Evolutionary conservation across 2,329 filamentous ascomycete species (phyloP).

Genomic region (Fusarium temperatum): DNA sequence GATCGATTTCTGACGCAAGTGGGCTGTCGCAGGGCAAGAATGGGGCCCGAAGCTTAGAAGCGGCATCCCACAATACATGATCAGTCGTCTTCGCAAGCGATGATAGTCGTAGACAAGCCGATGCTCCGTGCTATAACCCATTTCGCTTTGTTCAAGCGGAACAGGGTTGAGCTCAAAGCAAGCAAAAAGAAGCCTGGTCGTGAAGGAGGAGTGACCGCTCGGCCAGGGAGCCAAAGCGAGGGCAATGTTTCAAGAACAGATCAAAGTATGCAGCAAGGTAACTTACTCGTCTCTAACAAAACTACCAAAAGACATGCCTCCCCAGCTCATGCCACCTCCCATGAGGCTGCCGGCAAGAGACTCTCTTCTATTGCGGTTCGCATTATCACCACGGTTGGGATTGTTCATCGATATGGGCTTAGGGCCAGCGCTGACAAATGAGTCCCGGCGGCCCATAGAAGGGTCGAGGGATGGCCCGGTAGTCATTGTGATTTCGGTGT

Average conservation of each 20-base stretch:
- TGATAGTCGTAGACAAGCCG: neutral
- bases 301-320: constrained; percentile 92
- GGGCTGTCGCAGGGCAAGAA: constrained; percentile 23
- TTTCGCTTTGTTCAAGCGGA: neutral
- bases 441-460: constrained; percentile 68
- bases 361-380: constrained; percentile 67
- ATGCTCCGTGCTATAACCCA: neutral
- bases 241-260: constrained; percentile 2
- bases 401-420: constrained; percentile 75
- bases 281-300: constrained; percentile 98
- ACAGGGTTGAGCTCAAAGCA: neutral
- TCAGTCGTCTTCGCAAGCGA: constrained; percentile 3
- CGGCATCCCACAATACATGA: constrained; percentile 33
- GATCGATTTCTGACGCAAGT: constrained; percentile 21
- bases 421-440: constrained; percentile 71
- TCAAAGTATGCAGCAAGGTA: constrained; percentile 19
- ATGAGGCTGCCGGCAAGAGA: constrained; percentile 71
- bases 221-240: constrained; percentile 1
- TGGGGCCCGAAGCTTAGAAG: constrained; percentile 35
- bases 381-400: constrained; percentile 64
- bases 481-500: constrained; percentile 61
- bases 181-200: neutral
- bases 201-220: neutral
- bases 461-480: constrained; percentile 67
- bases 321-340: constrained; percentile 94